Evolutionary conservation across 805 yeast genomes (phyloP), one percentile per base, ranked within the genome.

Genomic region (Starmerella cellae): DNA sequence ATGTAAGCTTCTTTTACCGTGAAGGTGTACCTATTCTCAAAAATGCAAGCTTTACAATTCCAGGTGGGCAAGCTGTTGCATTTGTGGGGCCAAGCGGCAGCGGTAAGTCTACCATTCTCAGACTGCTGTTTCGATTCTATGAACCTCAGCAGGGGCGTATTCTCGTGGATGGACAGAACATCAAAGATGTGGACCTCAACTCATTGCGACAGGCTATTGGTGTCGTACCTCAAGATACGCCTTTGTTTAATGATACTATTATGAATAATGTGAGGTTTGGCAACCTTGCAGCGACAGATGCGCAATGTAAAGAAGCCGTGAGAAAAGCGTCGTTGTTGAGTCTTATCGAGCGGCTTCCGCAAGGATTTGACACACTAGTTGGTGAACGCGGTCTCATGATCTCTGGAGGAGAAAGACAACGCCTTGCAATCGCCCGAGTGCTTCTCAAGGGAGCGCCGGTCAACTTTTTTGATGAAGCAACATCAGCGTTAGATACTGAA

Each of bases 371-470:
- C 23, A 91, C 97, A 0, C 68, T 82, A 44, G 98, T 91, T 16
- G 98, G 98, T 38, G 98, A 91, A 60, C 68, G 70, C 4, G 98
- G 98, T n/a, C 71, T 91, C 71, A 91, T 91, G 98, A 87, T 91
- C 37, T 84, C 95, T 21, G 98, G 98, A n/a, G 98, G 98, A 47
- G 98, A 91, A 60, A 87, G 91, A 59, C 98, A 91, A 62, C 67
- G 98, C 48, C 67, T 91, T 34, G 97, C 98, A 0, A 84, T 91
- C 50, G 91, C 96, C 1, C 70, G 98, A 49, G 73, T 91, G n/a
- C 61, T 91, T 35, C 63, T 91, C 52, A 91, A 91, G 60, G 70
- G 75, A 49, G 75, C 96, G 0, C 88, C 91, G 22, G 83, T 91
- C 38, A 81, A 93, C 43, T 88, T 91, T 60, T 87, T 91, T 52